phyloP scores from a whole-genome alignment of 1,139 yeast species.

The Geotrichum cucujoidarum region DNA sequence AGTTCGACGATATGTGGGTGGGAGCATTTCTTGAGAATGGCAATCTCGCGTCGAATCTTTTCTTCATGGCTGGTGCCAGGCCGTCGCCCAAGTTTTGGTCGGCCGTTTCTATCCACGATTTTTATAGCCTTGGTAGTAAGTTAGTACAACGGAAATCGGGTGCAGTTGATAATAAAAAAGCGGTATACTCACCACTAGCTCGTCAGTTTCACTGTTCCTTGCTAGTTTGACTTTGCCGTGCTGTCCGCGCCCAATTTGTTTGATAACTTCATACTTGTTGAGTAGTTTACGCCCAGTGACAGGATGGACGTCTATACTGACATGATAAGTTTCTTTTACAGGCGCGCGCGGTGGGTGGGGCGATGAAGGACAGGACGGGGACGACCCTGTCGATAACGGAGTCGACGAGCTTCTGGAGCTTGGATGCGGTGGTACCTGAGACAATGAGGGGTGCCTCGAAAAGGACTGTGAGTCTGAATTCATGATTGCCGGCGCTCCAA shows the following conservation, averaged over 20 bases:
- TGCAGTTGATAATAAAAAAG: neutral
- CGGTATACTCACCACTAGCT: constrained; percentile 45
- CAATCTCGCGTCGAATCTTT: constrained; percentile 84
- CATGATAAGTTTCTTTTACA: constrained; percentile 81
- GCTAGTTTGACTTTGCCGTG: constrained; percentile 97
- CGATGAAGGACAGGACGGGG: constrained; percentile 12
- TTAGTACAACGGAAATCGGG: too few species aligned
- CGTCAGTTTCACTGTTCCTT: constrained; percentile 60
- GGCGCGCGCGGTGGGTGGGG: constrained; percentile 14
- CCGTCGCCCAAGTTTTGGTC: constrained; percentile 51
- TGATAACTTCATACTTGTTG: constrained; percentile 83
- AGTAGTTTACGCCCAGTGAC: constrained; percentile 74
- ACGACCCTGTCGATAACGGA: neutral
- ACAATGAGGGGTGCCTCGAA: constrained; percentile 1
- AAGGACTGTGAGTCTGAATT: constrained; percentile 8
- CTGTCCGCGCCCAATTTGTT: constrained; percentile 91
- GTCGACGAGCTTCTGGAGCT: neutral
- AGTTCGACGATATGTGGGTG: constrained; percentile 88
- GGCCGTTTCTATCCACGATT: constrained; percentile 74
- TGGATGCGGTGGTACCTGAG: neutral
- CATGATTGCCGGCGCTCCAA: neutral
- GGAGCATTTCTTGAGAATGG: constrained; percentile 89
- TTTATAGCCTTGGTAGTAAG: constrained; percentile 57
- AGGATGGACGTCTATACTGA: constrained; percentile 84
- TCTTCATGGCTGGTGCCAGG: constrained; percentile 53